Conservation (phyloP, 2,329 filamentous ascomycete species). For the Diaporthe sp. region DNA sequence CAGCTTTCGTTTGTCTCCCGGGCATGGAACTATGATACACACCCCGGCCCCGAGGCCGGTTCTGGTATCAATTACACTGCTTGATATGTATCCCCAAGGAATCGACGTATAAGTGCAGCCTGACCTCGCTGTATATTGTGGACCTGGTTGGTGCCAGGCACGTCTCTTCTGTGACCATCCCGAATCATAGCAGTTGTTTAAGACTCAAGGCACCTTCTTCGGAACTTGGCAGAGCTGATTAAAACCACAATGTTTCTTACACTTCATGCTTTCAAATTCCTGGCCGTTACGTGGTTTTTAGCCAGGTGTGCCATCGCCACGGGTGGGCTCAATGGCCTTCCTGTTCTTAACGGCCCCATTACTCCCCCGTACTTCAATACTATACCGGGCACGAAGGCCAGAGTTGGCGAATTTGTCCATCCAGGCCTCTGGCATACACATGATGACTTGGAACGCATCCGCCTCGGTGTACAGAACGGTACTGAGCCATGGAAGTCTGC, state of each 20-base stretch:
- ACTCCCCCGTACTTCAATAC: slow-evolving; percentile 42
- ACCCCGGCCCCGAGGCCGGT: not conserved
- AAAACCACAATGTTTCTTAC: not conserved
- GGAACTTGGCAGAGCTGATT: no score
- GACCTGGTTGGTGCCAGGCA: not conserved
- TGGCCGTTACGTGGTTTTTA: not conserved
- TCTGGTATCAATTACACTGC: not conserved
- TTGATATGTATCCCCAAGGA: not conserved
- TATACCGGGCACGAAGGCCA: slow-evolving; percentile 41
- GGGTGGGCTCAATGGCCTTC: slow-evolving; percentile 43
- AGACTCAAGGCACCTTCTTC: not conserved
- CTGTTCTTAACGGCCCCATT: slow-evolving; percentile 45
- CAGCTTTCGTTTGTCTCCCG: not conserved
- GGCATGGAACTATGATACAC: not conserved
- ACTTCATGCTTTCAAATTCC: not conserved
- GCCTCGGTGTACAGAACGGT: slow-evolving; percentile 43
- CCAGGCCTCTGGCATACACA: slow-evolving; percentile 52
- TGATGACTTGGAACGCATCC: slow-evolving; percentile 50
- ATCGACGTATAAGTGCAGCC: not conserved
- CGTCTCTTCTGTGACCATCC: no score
- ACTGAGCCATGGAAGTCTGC: slow-evolving; percentile 42
- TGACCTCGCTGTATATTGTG: not conserved
- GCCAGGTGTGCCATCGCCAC: slow-evolving; percentile 31
- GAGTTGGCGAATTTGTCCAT: slow-evolving; percentile 48
- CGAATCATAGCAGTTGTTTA: not conserved